These are phyloP conservation scores for Gloeopeniophorella convolvens DNA, from an alignment of 768 basidiomycete genomes.

Conservation along the genomic window DNA sequence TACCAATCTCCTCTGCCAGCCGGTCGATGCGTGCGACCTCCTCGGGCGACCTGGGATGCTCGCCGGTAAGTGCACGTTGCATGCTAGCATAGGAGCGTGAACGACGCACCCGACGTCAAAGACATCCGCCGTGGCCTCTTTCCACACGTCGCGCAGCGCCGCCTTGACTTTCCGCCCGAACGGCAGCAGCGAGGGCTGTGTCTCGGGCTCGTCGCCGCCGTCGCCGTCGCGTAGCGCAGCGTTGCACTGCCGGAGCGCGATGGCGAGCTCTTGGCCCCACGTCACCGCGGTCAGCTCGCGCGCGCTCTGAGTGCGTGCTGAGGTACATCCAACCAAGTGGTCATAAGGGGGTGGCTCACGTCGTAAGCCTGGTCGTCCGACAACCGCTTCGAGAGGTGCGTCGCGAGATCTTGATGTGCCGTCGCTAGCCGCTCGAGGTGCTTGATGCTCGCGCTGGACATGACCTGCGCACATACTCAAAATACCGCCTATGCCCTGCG, in stretches of 20 bases:
- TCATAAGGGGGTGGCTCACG: constrained; percentile 40
- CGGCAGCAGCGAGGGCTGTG: constrained; percentile 32
- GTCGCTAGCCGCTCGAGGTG: constrained; percentile 52
- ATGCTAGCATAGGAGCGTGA: background rate
- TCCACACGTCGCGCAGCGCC: constrained; percentile 70
- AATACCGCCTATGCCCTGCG: background rate
- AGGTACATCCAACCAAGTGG: constrained; percentile 2
- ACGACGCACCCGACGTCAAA: constrained; percentile 80
- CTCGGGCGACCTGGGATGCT: constrained; percentile 51
- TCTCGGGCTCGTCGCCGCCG: constrained; percentile 24
- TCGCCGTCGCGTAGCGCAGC: constrained; percentile 40
- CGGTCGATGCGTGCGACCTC: constrained; percentile 63
- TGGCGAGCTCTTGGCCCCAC: constrained; percentile 80
- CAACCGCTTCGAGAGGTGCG: constrained; percentile 63
- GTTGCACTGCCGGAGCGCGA: constrained; percentile 53
- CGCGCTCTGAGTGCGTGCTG: constrained; percentile 54
- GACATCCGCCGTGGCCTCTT: constrained; percentile 58
- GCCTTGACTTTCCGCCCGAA: constrained; percentile 55
- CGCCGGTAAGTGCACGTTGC: background rate
- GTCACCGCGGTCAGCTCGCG: constrained; percentile 73
- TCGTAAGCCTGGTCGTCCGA: constrained; percentile 78
- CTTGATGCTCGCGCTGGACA: constrained; percentile 42
- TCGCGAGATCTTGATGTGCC: constrained; percentile 57
- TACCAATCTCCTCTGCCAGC: constrained; percentile 70
- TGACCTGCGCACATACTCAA: constrained; percentile 36